A percentile compares a stretch with the other conserved stretches of the same genome.
These are phyloP conservation scores for Clarireedia sp. DNA, from an alignment of 2,329 filamentous ascomycete genomes.

Conservation along the genomic window DNA sequence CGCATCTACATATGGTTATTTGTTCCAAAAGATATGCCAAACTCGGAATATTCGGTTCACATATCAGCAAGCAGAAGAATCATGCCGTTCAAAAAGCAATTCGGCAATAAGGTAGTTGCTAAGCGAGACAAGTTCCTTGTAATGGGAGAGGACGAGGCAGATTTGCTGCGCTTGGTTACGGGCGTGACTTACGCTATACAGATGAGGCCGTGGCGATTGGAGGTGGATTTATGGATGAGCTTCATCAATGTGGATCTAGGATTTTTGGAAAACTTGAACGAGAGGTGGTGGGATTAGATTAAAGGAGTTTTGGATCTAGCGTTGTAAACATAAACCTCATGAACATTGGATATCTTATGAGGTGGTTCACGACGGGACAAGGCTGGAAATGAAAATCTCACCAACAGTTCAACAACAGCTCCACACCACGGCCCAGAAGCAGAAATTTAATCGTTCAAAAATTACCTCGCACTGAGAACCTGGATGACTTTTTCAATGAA, in stretches of 20 bases:
- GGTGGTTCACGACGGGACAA: too few relatives aligned
- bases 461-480: too few relatives aligned
- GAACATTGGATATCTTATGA: too few relatives aligned
- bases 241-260: slow-evolving; percentile 38
- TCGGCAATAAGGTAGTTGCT: slow-evolving; percentile 33
- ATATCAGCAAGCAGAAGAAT: slow-evolving; percentile 26
- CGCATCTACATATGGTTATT: slow-evolving; percentile 42
- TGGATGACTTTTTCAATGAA: too few relatives aligned
- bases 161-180: slow-evolving; percentile 33
- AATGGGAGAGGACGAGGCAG: slow-evolving; percentile 37
- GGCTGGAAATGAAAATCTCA: too few relatives aligned
- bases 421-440: too few relatives aligned
- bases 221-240: slow-evolving; percentile 46
- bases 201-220: slow-evolving; percentile 40
- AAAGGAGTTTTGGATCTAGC: too few relatives aligned
- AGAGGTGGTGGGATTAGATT: slow-evolving; percentile 10
- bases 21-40: slow-evolving; percentile 39
- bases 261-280: slow-evolving; percentile 37
- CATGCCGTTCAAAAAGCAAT: slow-evolving; percentile 20
- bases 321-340: too few relatives aligned
- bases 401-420: too few relatives aligned
- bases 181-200: slow-evolving; percentile 39
- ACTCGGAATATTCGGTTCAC: slow-evolving; percentile 37
- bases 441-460: too few relatives aligned
- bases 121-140: slow-evolving; percentile 39